Base-by-base conservation (phyloP, 306 rosid genomes). In the Prunus mira region DNA sequence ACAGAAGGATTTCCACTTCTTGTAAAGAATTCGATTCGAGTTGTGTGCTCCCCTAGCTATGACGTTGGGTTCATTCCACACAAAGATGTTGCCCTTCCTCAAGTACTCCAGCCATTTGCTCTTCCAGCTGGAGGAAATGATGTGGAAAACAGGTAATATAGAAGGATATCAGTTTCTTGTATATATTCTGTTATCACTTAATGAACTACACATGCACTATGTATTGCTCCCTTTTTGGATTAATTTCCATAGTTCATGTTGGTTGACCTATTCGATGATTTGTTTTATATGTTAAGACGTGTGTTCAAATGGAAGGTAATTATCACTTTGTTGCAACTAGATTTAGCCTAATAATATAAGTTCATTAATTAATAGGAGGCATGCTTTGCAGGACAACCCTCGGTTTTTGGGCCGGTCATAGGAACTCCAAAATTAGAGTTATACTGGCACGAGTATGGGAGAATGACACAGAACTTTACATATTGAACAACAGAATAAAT, bases 371-470 rank as follows among this genome's bases (percentile, higher is more conserved):
- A 57, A 41, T 71, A 55, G 25, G 51, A 54, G 85, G 62, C 58
- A 71, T 82, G 87, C 38, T 70, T 76, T 79, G 84, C 87, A 95
- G 99, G 90, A 95, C 93, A 72, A 83, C 52, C 69, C 98, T 95
- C 66, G 98, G 97, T 69, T 92, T 95, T 65, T 95, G 97, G 99
- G 97, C 99, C 50, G 97, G 99, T 77, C 97, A 92, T 81, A 90
- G 97, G 54, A 95, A 95, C 85, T 95, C 99, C 73, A 95, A 88
- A 80, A 95, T 95, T 76, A 87, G 99, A 87, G 99, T 95, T 75
- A 88, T 92, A 79, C 90, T 95, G 76, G 99, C 99, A 60, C 93
- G 87, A 13, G 90, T 87, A 18, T 95, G 99, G 99, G 97, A 92
- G 78, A 95, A 95, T 81, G 99, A 95, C 74, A 95, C 97, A 2